A percentile compares a stretch with the other conserved stretches of the same genome.
Conservation (phyloP, 805 yeast species). For the Cyberlindnera veronae region DNA sequence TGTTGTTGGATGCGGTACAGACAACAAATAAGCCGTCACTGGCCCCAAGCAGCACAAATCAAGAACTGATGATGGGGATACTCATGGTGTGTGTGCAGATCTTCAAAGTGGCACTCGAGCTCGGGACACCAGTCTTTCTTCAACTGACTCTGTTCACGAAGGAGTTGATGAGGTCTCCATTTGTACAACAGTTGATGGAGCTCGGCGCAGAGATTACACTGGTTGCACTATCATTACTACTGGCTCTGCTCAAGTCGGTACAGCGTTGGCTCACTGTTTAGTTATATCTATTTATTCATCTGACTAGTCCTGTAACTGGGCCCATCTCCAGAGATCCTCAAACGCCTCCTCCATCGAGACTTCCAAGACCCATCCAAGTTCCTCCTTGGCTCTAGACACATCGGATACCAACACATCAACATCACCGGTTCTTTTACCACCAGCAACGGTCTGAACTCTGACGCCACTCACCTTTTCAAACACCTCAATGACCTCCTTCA, state of each 20-base stretch:
- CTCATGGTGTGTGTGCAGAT: slow-evolving; percentile 13
- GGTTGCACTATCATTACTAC: slow-evolving; percentile 8
- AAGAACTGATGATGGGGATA: slow-evolving; percentile 13
- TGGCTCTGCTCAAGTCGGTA: slow-evolving; percentile 4
- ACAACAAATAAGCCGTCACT: background rate
- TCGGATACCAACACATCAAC: slow-evolving; percentile 72
- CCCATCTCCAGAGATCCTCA: slow-evolving; percentile 76
- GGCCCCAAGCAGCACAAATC: background rate
- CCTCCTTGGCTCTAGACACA: slow-evolving; percentile 61
- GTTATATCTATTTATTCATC: no score
- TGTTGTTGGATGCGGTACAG: slow-evolving; percentile 9
- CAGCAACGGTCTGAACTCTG: slow-evolving; percentile 61
- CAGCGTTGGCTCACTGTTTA: background rate
- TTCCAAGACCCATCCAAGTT: slow-evolving; percentile 62
- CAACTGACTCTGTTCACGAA: background rate
- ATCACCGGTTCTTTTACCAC: slow-evolving; percentile 70
- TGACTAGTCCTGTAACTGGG: slow-evolving; percentile 29
- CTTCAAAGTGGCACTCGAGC: slow-evolving; percentile 8
- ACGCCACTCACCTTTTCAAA: slow-evolving; percentile 64
- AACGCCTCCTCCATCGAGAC: slow-evolving; percentile 60
- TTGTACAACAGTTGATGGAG: slow-evolving; percentile 3
- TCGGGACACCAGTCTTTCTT: slow-evolving; percentile 11
- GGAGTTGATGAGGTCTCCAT: slow-evolving; percentile 7
- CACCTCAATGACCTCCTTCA: slow-evolving; percentile 63
- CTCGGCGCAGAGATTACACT: slow-evolving; percentile 13